These are phyloP conservation scores for Parathielavia hyrcaniae DNA, from an alignment of 495 filamentous ascomycete genomes.

Conservation along the genomic window DNA sequence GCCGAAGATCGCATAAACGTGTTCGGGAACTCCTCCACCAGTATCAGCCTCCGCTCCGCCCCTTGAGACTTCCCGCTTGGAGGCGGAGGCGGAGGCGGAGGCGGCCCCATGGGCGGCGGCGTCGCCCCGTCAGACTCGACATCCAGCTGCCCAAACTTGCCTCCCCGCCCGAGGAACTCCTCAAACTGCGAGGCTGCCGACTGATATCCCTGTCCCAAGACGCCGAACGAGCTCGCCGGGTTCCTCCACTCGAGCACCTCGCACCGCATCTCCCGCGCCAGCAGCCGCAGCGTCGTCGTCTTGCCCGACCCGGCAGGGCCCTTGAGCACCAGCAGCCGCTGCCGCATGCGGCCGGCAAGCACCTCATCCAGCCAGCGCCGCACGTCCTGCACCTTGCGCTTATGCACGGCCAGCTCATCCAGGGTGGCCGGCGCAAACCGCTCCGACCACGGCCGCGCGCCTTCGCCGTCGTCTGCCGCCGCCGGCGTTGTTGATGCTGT, in stretches of 20 bases:
- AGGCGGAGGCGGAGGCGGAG: not conserved
- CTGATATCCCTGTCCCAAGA: conserved; percentile 46
- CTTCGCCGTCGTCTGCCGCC: conserved; percentile 27
- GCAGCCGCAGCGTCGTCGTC: conserved; percentile 71
- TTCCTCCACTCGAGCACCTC: conserved; percentile 88
- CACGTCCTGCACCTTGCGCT: conserved; percentile 85
- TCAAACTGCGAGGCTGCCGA: conserved; percentile 75
- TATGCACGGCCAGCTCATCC: conserved; percentile 87
- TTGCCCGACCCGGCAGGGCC: conserved; percentile 93
- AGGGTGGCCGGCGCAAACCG: conserved; percentile 65
- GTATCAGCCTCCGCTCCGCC: conserved; percentile 50
- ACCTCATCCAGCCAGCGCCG: conserved; percentile 71
- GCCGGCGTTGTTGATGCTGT: not conserved
- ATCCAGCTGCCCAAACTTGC: conserved; percentile 71
- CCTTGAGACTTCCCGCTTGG: conserved; percentile 8
- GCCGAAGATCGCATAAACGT: conserved; percentile 63
- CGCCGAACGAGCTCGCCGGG: conserved; percentile 56
- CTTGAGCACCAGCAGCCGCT: conserved; percentile 76
- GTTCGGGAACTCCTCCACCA: conserved; percentile 94
- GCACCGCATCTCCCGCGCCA: conserved; percentile 65
- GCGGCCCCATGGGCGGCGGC: conserved; percentile 17
- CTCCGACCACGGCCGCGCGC: conserved; percentile 75
- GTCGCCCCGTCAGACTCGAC: conserved; percentile 38
- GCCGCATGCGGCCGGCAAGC: conserved; percentile 53
- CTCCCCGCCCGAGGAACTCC: conserved; percentile 75